Evolutionary conservation across 2,329 filamentous ascomycete genomes (phyloP).

Genomic region (Colletotrichum acutatum): DNA sequence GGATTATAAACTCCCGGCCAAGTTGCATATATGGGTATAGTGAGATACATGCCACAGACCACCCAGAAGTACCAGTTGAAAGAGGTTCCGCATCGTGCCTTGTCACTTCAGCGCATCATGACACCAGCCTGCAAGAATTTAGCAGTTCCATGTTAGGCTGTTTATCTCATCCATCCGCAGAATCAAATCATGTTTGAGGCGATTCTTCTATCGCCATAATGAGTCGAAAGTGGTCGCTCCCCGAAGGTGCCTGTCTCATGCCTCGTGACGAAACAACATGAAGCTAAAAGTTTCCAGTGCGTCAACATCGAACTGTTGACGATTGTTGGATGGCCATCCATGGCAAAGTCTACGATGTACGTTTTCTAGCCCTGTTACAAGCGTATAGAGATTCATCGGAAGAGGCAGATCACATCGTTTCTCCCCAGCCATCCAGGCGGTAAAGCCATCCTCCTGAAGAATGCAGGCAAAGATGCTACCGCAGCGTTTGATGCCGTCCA

Average conservation of each 20-base stretch:
- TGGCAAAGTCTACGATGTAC: conserved; percentile 86
- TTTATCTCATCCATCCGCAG: background rate
- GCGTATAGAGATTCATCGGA: background rate
- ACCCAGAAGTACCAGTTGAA: background rate
- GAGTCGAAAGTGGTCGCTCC: background rate
- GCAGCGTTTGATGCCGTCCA: conserved; percentile 89
- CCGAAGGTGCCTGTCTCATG: background rate
- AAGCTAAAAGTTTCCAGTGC: conserved; percentile 61
- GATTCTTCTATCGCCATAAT: background rate
- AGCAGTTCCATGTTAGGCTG: background rate
- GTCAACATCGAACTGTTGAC: conserved; percentile 77
- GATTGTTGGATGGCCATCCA: conserved; percentile 90
- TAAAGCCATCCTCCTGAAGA: conserved; percentile 80
- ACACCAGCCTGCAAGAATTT: background rate
- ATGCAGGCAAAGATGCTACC: conserved; percentile 84
- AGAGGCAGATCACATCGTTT: conserved; percentile 64
- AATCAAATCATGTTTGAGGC: background rate
- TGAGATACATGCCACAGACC: background rate
- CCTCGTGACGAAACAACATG: background rate
- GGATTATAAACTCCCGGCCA: background rate
- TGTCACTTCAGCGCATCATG: background rate
- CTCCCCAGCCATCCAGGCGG: conserved; percentile 82
- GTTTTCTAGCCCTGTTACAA: background rate
- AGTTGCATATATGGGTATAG: background rate
- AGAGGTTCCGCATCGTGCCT: background rate